Evolutionary conservation across 176 grass and related monocot genomes (phyloP).

Genomic region (Secale cereale): DNA sequence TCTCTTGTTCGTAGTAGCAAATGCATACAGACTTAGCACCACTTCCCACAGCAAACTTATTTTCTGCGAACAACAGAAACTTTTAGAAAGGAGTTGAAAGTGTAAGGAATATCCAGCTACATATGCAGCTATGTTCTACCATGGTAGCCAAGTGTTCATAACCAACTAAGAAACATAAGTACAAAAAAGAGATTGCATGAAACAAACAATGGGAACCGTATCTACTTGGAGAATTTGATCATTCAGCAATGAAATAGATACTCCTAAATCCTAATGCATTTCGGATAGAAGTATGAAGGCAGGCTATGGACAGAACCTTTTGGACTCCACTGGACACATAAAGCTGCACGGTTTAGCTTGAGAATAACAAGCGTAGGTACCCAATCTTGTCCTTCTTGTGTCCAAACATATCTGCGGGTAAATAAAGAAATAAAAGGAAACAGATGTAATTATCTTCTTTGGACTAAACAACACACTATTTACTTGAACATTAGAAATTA

Average conservation of each 20-base stretch:
- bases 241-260: neutral
- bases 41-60: constrained; percentile 99
- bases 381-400: constrained; percentile 92
- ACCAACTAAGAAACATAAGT: neutral
- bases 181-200: neutral
- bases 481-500: constrained; percentile 14
- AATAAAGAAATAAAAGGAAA: neutral
- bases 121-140: neutral
- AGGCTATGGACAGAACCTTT: constrained; percentile 45
- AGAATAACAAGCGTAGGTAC: constrained; percentile 96
- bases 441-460: neutral
- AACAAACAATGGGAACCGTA: neutral
- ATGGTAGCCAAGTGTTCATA: neutral
- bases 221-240: neutral
- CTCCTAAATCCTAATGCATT: neutral
- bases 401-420: constrained; percentile 88
- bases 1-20: constrained; percentile 97
- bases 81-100: constrained; percentile 1
- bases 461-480: neutral
- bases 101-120: neutral
- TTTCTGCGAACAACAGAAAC: constrained; percentile 60
- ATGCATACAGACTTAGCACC: constrained; percentile 95
- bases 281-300: neutral
- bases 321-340: constrained; percentile 97
- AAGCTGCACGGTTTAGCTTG: constrained; percentile 93